These are phyloP conservation scores for Spergularia marina DNA, from an alignment of 148 eudicot species.

Conservation along the genomic window DNA sequence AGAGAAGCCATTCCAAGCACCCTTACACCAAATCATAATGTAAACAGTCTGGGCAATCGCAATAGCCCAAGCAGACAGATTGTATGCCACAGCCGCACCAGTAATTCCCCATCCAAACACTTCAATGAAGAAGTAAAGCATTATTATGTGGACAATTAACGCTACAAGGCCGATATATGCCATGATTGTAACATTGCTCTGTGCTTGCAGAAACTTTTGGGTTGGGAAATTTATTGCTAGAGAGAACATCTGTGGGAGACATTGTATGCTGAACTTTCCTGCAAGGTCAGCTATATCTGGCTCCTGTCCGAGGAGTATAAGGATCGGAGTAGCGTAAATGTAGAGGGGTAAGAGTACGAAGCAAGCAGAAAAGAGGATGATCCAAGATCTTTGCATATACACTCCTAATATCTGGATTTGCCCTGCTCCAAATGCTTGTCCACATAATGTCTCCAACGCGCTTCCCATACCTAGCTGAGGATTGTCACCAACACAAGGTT, in stretches of 20 bases:
- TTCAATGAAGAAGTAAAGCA: conserved; percentile 56
- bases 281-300: conserved; percentile 69
- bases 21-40: conserved; percentile 75
- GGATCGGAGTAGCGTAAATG: conserved; percentile 57
- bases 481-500: conserved; percentile 3
- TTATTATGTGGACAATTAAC: conserved; percentile 43
- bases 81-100: conserved; percentile 80
- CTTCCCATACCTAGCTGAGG: conserved; percentile 91
- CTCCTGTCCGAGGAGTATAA: conserved; percentile 69
- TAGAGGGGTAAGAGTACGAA: conserved; percentile 62
- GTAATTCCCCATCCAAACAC: conserved; percentile 70
- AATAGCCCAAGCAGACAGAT: conserved; percentile 79
- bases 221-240: conserved; percentile 83
- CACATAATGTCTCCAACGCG: conserved; percentile 90
- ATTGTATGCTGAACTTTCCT: conserved; percentile 62
- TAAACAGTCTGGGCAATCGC: conserved; percentile 68
- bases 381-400: conserved; percentile 95
- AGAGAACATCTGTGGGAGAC: conserved; percentile 89
- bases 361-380: conserved; percentile 59
- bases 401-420: conserved; percentile 79
- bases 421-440: conserved; percentile 95
- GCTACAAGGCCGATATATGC: conserved; percentile 84
- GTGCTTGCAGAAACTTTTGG: conserved; percentile 86
- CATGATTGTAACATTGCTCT: conserved; percentile 67
- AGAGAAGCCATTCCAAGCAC: conserved; percentile 78